Conservation (phyloP, 495 filamentous ascomycete genomes). For the Annulohypoxylon moriforme region DNA sequence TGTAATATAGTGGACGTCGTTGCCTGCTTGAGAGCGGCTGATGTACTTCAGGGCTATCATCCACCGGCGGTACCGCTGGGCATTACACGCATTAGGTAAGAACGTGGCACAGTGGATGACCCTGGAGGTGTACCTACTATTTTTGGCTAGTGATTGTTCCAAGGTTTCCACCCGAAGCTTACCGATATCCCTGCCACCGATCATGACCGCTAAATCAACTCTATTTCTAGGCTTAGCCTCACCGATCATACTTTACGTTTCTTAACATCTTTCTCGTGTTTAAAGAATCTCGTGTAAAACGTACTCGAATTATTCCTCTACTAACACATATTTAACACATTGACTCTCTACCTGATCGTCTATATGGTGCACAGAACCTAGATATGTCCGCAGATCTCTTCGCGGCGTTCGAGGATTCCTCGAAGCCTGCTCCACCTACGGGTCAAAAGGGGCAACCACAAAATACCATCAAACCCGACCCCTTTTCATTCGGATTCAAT, state of each 20-base stretch:
- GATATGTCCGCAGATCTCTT: slow-evolving; percentile 81
- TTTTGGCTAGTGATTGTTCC: slow-evolving; percentile 17
- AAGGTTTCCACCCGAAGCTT: slow-evolving; percentile 13
- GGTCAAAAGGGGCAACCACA: slow-evolving; percentile 44
- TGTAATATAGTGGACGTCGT: neutral
- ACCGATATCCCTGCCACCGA: slow-evolving; percentile 18
- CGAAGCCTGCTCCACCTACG: slow-evolving; percentile 41
- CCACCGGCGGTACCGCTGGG: too few species aligned
- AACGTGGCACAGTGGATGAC: neutral
- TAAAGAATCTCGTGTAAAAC: neutral
- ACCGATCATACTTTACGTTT: slow-evolving; percentile 8
- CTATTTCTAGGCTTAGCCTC: slow-evolving; percentile 18
- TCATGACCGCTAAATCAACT: slow-evolving; percentile 6
- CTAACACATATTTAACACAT: neutral
- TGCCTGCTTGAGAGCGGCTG: neutral
- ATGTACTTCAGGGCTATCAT: too few species aligned
- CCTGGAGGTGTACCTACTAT: slow-evolving; percentile 9
- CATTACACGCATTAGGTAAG: neutral
- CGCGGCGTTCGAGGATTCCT: slow-evolving; percentile 71
- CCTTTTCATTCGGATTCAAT: slow-evolving; percentile 30
- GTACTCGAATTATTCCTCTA: neutral
- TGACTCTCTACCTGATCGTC: neutral
- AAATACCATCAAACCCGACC: slow-evolving; percentile 18
- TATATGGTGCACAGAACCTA: slow-evolving; percentile 12
- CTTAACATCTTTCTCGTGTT: slow-evolving; percentile 3